Percentiles rank a stretch among this genome's conserved stretches.
Evolutionary conservation across 2,329 filamentous ascomycete species (phyloP).

Genomic region (Fusarium pilosicola): DNA sequence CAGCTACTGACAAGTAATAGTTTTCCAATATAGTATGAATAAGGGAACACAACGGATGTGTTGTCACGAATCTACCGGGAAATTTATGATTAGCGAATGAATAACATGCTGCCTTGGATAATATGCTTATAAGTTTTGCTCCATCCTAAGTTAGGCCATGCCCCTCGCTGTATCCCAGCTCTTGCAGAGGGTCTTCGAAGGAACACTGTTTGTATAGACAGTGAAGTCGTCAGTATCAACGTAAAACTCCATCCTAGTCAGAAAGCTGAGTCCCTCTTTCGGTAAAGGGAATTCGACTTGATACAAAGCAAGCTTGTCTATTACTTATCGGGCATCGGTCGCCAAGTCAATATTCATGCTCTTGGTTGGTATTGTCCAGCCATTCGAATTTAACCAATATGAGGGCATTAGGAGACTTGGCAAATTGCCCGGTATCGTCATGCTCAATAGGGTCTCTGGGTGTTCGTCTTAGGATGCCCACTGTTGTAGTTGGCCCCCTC

Average conservation of each 20-base stretch:
- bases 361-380: too few species aligned
- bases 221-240: background rate
- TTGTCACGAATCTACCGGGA: background rate
- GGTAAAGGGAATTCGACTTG: background rate
- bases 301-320: too few species aligned
- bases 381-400: too few species aligned
- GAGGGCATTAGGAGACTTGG: too few species aligned
- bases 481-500: background rate
- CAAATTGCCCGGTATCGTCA: too few species aligned
- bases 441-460: too few species aligned
- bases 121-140: background rate
- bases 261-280: background rate
- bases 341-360: too few species aligned
- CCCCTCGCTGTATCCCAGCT: too few species aligned
- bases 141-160: background rate
- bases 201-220: background rate
- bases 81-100: background rate
- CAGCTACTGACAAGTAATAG: conserved; percentile 9
- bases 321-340: too few species aligned
- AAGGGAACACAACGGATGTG: background rate
- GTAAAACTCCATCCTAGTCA: background rate
- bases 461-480: background rate
- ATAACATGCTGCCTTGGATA: background rate
- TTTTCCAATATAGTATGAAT: conserved; percentile 23
- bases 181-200: background rate